These are phyloP conservation scores for Saprolegnia parasitica DNA, from an alignment of 352 stramenopile genomes.

Conservation along the genomic window DNA sequence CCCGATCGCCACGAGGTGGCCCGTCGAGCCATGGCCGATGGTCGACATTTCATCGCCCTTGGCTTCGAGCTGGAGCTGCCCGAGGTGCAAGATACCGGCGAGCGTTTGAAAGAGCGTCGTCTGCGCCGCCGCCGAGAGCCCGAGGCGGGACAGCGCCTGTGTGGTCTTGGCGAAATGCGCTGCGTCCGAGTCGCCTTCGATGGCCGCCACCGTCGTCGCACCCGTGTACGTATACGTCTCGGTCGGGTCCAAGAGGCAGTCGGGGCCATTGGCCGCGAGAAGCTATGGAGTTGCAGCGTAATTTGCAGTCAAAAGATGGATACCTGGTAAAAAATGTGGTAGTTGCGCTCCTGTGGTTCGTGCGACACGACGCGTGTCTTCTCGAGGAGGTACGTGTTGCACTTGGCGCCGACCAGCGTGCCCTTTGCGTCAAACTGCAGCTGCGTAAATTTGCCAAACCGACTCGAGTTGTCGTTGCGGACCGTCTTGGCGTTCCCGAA, in stretches of 20 bases:
- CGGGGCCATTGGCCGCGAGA: conserved; percentile 34
- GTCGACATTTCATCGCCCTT: conserved; percentile 74
- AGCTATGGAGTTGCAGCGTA: no score
- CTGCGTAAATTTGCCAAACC: conserved; percentile 98
- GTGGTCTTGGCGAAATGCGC: conserved; percentile 32
- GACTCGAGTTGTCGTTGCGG: conserved; percentile 95
- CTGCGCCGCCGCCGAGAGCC: conserved; percentile 80
- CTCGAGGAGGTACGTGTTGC: conserved; percentile 95
- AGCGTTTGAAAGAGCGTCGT: conserved; percentile 89
- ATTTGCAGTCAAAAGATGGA: no score
- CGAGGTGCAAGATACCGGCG: conserved; percentile 92
- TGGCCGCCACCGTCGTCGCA: conserved; percentile 46
- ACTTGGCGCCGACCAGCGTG: conserved; percentile 89
- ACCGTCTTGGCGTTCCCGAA: conserved; percentile 98
- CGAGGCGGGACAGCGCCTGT: conserved; percentile 61
- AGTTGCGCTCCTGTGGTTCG: conserved; percentile 91
- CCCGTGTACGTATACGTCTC: conserved; percentile 64
- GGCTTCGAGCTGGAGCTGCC: conserved; percentile 85
- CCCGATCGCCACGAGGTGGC: conserved; percentile 51
- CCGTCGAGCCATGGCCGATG: conserved; percentile 35
- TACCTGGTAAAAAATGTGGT: conserved; percentile 97
- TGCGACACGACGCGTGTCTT: conserved; percentile 96
- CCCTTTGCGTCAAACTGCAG: conserved; percentile 86
- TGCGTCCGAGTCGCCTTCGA: conserved; percentile 54
- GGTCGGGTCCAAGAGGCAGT: conserved; percentile 47